These are phyloP conservation scores for Dactylonectria estremocensis DNA, from an alignment of 2,329 filamentous ascomycete genomes.

Conservation along the genomic window DNA sequence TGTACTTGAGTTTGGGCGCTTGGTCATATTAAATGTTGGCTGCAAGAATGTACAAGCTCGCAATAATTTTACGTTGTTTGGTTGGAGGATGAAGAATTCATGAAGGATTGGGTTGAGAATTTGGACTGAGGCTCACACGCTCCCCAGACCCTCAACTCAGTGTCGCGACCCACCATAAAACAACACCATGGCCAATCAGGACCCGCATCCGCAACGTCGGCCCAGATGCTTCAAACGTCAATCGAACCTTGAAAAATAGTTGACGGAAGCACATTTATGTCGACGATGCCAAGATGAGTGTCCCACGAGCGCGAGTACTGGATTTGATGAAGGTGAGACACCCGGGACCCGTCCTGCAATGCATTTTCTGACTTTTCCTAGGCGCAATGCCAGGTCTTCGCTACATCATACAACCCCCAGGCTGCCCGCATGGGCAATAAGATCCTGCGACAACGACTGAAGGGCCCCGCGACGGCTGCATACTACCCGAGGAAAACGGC, in stretches of 20 bases:
- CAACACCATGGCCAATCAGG: constrained; percentile 41
- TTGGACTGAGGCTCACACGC: constrained; percentile 16
- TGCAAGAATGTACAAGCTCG: neutral
- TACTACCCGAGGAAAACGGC: constrained; percentile 89
- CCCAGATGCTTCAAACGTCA: constrained; percentile 45
- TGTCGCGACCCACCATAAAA: constrained; percentile 15
- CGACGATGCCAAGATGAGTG: constrained; percentile 68
- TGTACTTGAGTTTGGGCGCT: constrained; percentile 28
- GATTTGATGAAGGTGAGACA: constrained; percentile 83
- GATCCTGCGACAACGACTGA: constrained; percentile 88
- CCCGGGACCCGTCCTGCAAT: neutral
- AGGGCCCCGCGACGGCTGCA: constrained; percentile 84
- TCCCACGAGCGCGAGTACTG: constrained; percentile 73
- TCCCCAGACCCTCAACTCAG: neutral
- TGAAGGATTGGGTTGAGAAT: neutral
- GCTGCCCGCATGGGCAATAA: constrained; percentile 89
- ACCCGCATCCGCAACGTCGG: constrained; percentile 34
- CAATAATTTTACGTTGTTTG: neutral
- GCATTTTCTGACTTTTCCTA: constrained; percentile 57
- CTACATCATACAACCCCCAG: constrained; percentile 90
- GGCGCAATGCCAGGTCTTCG: constrained; percentile 94
- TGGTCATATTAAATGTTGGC: constrained; percentile 30
- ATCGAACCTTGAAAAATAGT: constrained; percentile 50
- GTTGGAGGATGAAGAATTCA: constrained; percentile 9
- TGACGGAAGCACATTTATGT: constrained; percentile 38